Base-by-base conservation (phyloP, 352 stramenopile species). In the Pythium brassicae region DNA sequence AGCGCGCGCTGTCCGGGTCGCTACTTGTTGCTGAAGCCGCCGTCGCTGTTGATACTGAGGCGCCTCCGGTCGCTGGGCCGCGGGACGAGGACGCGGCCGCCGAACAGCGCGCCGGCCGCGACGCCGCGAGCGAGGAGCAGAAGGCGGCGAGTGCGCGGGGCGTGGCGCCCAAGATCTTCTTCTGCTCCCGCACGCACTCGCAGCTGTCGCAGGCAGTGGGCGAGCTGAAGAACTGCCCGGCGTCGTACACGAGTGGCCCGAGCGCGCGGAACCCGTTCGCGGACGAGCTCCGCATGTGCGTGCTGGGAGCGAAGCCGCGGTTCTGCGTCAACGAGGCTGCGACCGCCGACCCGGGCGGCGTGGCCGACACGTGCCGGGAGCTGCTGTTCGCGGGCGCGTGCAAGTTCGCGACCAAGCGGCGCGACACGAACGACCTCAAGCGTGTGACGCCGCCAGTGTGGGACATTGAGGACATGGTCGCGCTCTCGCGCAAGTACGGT, bases 161-260 rank as follows among this genome's bases (percentile, higher is more conserved):
- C n/a, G n/a, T n/a, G 55, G 74, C 77, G 22, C 83, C 76, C 12
- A 73, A 72, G 35, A 95, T 95, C 53, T 94, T 81, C 62, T 95
- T 94, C 46, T 92, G 83, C 60, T 95, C 86, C n/a, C 80, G 86
- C 0, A 95, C 86, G 40, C 86, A 95, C 54, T 94, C 84, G 51
- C 85, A 95, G 62, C 49, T 95, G 15, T 63, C 84, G 17, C 86
- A 95, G 65, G 82, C 92, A n/a, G 69, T 90, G 12, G 71, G 87
- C 14, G 82, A 94, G 66, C 66, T 94, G 20, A 91, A 90, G 68
- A 85, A 71, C 56, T 92, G 77, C 47, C 80, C 81, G 20, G 47
- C 70, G 54, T 81, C 77, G 27, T 90, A 89, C 59, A 45, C 89
- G 1, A 54, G 65, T 42, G 72, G 61, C 15, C 71, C 68, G 2